Evolutionary conservation across 176 grass and related monocot genomes (phyloP).

Genomic region (Typha latifolia): DNA sequence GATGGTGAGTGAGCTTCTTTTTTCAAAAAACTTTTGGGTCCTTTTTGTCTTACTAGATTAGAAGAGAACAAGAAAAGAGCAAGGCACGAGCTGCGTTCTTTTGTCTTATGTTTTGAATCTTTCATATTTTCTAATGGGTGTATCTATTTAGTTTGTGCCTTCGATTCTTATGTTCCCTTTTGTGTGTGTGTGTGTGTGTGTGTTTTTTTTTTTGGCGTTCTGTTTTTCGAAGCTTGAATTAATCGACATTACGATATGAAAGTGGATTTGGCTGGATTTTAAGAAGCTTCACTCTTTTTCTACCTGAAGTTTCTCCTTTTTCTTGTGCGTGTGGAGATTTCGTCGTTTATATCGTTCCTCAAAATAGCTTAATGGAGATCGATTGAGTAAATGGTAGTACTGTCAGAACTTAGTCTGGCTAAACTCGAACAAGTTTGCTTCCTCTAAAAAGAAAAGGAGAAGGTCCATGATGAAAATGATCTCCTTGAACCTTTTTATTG

Average conservation of each 20-base stretch:
- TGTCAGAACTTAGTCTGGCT: too few relatives aligned
- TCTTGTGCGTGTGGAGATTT: neutral
- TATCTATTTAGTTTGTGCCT: neutral
- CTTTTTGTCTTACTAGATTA: conserved; percentile 5
- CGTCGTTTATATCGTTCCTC: too few relatives aligned
- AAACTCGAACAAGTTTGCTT: too few relatives aligned
- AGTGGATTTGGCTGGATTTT: neutral
- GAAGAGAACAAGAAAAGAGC: neutral
- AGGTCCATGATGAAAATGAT: too few relatives aligned
- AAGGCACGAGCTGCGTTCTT: neutral
- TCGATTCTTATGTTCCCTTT: neutral
- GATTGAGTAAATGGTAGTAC: too few relatives aligned
- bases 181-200: too few relatives aligned
- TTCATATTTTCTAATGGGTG: neutral
- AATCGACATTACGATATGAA: neutral
- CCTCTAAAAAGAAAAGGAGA: too few relatives aligned
- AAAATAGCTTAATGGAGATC: too few relatives aligned
- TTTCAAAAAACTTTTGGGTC: conserved; percentile 1
- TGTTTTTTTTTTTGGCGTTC: neutral
- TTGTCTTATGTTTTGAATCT: neutral
- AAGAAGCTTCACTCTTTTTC: neutral
- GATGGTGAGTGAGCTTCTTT: conserved; percentile 28
- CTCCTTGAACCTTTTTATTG: too few relatives aligned
- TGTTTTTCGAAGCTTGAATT: neutral
- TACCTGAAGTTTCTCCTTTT: neutral